Conservation (phyloP, 345 rosid genomes). For the Leavenworthia alabamica region DNA sequence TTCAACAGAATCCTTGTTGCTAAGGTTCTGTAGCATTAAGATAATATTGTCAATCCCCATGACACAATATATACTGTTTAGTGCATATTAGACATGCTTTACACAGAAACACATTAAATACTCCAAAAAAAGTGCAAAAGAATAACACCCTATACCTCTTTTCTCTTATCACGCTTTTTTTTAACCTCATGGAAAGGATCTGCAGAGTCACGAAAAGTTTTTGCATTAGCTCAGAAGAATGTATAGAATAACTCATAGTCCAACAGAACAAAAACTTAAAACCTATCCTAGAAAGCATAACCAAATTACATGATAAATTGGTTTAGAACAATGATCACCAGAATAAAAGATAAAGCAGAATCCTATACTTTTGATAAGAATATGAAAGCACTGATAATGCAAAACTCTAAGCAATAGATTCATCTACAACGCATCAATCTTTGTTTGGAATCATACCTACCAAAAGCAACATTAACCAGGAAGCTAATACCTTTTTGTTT, state of each 20-base stretch:
- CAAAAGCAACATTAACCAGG: neutral
- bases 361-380: neutral
- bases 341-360: neutral
- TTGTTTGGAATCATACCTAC: slow-evolving; percentile 4
- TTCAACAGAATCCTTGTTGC: slow-evolving; percentile 63
- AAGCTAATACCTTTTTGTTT: slow-evolving; percentile 9
- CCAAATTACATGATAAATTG: neutral
- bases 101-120: neutral
- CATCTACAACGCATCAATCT: slow-evolving; percentile 1
- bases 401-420: slow-evolving; percentile 1
- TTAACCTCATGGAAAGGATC: slow-evolving; percentile 86
- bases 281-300: neutral
- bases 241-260: neutral
- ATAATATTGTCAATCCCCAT: neutral
- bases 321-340: neutral
- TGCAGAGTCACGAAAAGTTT: slow-evolving; percentile 34
- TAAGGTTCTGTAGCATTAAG: slow-evolving; percentile 39
- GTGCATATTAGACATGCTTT: slow-evolving; percentile 7
- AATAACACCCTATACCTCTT: slow-evolving; percentile 57
- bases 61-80: neutral
- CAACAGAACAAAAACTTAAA: neutral
- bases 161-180: slow-evolving; percentile 70
- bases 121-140: slow-evolving; percentile 2
- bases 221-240: slow-evolving; percentile 15
- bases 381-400: neutral